phyloP scores from a whole-genome alignment of 2,329 filamentous ascomycete genomes.

The Fusarium oxysporum region DNA sequence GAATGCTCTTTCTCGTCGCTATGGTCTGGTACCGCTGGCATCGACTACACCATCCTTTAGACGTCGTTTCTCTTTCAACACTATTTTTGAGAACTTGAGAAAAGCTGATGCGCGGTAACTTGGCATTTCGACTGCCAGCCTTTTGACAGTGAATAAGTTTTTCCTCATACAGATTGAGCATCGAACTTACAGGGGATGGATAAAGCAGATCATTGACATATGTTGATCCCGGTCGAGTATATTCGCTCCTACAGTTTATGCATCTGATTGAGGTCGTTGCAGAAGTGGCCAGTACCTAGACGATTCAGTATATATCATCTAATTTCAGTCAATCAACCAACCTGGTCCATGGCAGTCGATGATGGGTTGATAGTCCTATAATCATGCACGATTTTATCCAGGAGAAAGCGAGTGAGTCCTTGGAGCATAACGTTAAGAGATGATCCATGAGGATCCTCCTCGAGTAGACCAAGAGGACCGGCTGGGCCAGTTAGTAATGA shows the following conservation, averaged over 20 bases:
- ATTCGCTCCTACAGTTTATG: constrained; percentile 88
- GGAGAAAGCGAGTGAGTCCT: constrained; percentile 83
- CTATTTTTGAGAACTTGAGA: constrained; percentile 93
- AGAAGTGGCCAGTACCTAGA: constrained; percentile 72
- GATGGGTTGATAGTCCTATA: constrained; percentile 74
- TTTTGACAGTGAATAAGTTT: constrained; percentile 53
- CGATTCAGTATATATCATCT: not conserved
- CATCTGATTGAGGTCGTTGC: constrained; percentile 83
- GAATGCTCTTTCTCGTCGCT: constrained; percentile 84
- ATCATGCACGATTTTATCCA: constrained; percentile 84
- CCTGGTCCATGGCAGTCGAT: constrained; percentile 76
- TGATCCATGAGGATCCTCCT: constrained; percentile 81
- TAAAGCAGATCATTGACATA: constrained; percentile 91
- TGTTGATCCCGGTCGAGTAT: constrained; percentile 79
- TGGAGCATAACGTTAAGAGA: constrained; percentile 87
- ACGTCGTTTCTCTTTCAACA: constrained; percentile 88
- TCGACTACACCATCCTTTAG: constrained; percentile 91
- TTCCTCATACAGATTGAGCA: not conserved
- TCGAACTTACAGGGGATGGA: constrained; percentile 59
- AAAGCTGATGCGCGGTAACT: constrained; percentile 73
- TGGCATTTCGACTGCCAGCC: constrained; percentile 59
- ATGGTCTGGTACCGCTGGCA: constrained; percentile 93
- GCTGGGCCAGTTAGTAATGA: constrained; percentile 58
- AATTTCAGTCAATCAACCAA: constrained; percentile 43
- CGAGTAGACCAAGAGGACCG: constrained; percentile 80